Conservation (phyloP, 1,284 basidiomycete species). For the Stygiomarasmius scandens region DNA sequence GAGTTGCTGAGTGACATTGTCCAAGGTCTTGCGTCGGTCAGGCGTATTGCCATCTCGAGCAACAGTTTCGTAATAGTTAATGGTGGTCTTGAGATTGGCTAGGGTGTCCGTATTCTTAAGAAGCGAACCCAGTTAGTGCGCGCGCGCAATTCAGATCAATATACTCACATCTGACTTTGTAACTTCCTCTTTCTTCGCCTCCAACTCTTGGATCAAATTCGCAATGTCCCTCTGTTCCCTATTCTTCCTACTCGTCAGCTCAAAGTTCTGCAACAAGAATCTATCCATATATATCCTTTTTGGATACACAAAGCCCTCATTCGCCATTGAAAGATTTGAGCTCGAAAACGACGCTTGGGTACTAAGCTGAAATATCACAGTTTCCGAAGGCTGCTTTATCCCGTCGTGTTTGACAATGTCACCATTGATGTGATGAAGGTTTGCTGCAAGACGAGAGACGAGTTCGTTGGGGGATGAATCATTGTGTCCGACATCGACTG, state of each 20-base stretch:
- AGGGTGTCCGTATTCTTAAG: slow-evolving; percentile 62
- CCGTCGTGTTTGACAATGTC: slow-evolving; percentile 46
- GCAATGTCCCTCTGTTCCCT: slow-evolving; percentile 46
- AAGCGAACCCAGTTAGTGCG: slow-evolving; percentile 3
- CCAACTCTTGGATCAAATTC: slow-evolving; percentile 50
- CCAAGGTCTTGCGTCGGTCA: slow-evolving; percentile 47
- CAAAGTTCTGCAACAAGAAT: slow-evolving; percentile 62
- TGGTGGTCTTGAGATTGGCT: slow-evolving; percentile 56
- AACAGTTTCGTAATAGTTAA: slow-evolving; percentile 72
- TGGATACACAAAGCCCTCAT: slow-evolving; percentile 61
- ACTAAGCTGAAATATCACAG: slow-evolving; percentile 62
- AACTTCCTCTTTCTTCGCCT: slow-evolving; percentile 47
- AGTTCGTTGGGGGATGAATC: slow-evolving; percentile 52
- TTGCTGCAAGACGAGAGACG: slow-evolving; percentile 55
- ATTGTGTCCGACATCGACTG: slow-evolving; percentile 33
- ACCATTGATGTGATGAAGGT: slow-evolving; percentile 39
- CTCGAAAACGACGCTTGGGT: slow-evolving; percentile 8
- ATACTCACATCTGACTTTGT: slow-evolving; percentile 56
- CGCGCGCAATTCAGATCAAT: slow-evolving; percentile 1
- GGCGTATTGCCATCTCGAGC: slow-evolving; percentile 51
- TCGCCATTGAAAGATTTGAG: slow-evolving; percentile 16
- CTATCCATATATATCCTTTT: slow-evolving; percentile 69
- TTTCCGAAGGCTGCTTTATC: slow-evolving; percentile 61
- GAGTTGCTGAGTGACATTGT: slow-evolving; percentile 49
- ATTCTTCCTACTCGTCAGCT: slow-evolving; percentile 51